Percentiles rank a stretch among this genome's conserved stretches.
These are phyloP conservation scores for Backusella australiensis DNA, from an alignment of 192 early-diverging fungal genomes.

Conservation along the genomic window DNA sequence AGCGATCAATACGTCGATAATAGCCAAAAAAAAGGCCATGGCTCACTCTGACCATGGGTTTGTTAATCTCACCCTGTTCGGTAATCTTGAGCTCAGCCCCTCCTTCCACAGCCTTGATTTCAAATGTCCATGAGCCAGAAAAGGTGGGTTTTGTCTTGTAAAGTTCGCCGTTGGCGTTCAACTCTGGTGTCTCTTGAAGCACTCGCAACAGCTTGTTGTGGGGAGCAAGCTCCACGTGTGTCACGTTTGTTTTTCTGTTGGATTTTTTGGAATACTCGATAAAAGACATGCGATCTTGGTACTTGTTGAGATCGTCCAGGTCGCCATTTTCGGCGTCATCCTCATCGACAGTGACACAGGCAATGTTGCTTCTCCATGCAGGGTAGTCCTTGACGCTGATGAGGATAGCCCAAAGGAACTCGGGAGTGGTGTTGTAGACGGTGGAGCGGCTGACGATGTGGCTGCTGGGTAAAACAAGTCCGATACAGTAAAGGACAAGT, in stretches of 20 bases:
- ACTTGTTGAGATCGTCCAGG: background rate
- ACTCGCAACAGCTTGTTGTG: constrained; percentile 16
- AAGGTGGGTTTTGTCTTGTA: constrained; percentile 16
- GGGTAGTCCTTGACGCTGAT: constrained; percentile 27
- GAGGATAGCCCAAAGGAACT: constrained; percentile 21
- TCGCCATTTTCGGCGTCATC: constrained; percentile 4
- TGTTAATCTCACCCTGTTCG: constrained; percentile 32
- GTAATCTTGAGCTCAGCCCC: constrained; percentile 23
- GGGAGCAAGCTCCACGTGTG: constrained; percentile 18
- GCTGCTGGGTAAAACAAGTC: constrained; percentile 20
- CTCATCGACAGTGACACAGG: background rate
- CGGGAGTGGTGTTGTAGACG: constrained; percentile 10
- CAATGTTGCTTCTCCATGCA: constrained; percentile 22
- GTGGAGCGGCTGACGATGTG: constrained; percentile 24
- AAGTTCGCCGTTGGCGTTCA: background rate
- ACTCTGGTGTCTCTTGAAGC: constrained; percentile 7
- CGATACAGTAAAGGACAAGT: constrained; percentile 25
- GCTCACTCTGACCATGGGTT: constrained; percentile 30
- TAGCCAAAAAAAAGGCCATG: constrained; percentile 31
- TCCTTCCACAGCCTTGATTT: background rate
- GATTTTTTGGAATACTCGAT: constrained; percentile 24
- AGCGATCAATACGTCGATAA: constrained; percentile 35
- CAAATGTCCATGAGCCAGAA: constrained; percentile 34
- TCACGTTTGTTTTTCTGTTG: constrained; percentile 15
- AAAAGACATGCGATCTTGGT: constrained; percentile 12